These are phyloP conservation scores for Aspergillus tanneri DNA, from an alignment of 2,329 filamentous ascomycete genomes.

Conservation along the genomic window DNA sequence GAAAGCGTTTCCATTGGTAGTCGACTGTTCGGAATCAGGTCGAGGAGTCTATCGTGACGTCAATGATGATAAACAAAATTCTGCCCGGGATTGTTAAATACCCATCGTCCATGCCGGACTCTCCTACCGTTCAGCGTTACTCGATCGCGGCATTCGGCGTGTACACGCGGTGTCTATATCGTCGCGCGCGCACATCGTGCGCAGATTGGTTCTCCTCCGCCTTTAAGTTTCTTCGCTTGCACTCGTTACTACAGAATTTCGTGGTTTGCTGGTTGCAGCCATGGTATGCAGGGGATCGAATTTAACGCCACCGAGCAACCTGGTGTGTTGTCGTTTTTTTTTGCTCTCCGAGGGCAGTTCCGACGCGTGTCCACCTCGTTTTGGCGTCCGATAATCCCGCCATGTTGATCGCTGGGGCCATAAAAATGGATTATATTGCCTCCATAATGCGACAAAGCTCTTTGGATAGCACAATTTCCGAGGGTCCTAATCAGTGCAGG, in stretches of 20 bases:
- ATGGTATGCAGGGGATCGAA: no score
- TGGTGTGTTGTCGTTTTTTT: slow-evolving; percentile 39
- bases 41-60: slow-evolving; percentile 16
- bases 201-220: slow-evolving; percentile 68
- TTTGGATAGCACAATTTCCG: no score
- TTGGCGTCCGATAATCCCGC: neutral
- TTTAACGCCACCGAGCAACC: slow-evolving; percentile 30
- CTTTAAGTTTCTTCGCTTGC: slow-evolving; percentile 75
- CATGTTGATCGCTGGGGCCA: no score
- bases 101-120: slow-evolving; percentile 23
- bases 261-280: neutral
- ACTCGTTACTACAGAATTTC: slow-evolving; percentile 61
- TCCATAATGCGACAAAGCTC: no score
- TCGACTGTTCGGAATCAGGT: slow-evolving; percentile 28
- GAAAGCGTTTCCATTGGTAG: slow-evolving; percentile 27
- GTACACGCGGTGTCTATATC: slow-evolving; percentile 65
- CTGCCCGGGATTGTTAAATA: neutral
- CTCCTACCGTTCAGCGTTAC: slow-evolving; percentile 4
- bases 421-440: no score
- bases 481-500: no score
- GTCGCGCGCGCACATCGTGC: slow-evolving; percentile 61
- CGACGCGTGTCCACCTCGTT: slow-evolving; percentile 11
- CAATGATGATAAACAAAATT: slow-evolving; percentile 8
- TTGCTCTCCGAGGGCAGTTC: slow-evolving; percentile 27
- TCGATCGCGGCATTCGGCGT: slow-evolving; percentile 59